phyloP scores from a whole-genome alignment of 805 yeast genomes.

The Kodamaea kakaduensis region DNA sequence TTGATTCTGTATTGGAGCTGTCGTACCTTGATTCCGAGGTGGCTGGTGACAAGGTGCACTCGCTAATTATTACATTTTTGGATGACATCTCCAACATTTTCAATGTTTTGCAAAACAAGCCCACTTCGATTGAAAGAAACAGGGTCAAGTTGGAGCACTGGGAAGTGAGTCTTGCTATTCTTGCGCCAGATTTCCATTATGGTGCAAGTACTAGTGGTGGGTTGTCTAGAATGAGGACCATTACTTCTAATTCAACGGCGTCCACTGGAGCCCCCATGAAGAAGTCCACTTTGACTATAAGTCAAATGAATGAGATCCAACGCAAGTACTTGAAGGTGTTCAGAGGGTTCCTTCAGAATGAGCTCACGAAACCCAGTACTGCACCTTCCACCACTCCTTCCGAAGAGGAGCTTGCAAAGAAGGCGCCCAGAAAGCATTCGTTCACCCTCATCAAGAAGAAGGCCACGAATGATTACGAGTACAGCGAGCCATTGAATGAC shows the following conservation, averaged over 20 bases:
- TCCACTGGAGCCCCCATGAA: constrained; percentile 6
- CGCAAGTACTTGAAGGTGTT: constrained; percentile 37
- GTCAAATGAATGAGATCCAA: constrained; percentile 33
- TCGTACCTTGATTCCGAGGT: constrained; percentile 9
- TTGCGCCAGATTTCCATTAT: constrained; percentile 20
- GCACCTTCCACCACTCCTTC: background rate
- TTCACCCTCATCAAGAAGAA: constrained; percentile 9
- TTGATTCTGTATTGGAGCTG: constrained; percentile 28
- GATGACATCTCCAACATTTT: constrained; percentile 31
- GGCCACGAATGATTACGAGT: constrained; percentile 11
- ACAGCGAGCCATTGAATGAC: constrained; percentile 15
- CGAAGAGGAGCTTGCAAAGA: constrained; percentile 1
- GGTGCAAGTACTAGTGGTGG: constrained; percentile 7
- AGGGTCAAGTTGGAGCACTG: constrained; percentile 42
- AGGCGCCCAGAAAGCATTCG: constrained; percentile 2
- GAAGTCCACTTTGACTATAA: constrained; percentile 15
- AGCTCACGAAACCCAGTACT: constrained; percentile 16
- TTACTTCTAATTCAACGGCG: constrained; percentile 3
- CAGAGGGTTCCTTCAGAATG: constrained; percentile 31
- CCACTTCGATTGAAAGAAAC: constrained; percentile 38
- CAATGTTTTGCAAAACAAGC: constrained; percentile 26
- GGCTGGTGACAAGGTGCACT: constrained; percentile 14
- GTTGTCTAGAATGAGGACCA: constrained; percentile 4
- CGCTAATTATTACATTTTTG: constrained; percentile 26
- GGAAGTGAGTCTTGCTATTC: constrained; percentile 37